A percentile compares a stretch with the other conserved stretches of the same genome.
phyloP scores from a whole-genome alignment of 306 rosid species.

The Lotus japonicus region DNA sequence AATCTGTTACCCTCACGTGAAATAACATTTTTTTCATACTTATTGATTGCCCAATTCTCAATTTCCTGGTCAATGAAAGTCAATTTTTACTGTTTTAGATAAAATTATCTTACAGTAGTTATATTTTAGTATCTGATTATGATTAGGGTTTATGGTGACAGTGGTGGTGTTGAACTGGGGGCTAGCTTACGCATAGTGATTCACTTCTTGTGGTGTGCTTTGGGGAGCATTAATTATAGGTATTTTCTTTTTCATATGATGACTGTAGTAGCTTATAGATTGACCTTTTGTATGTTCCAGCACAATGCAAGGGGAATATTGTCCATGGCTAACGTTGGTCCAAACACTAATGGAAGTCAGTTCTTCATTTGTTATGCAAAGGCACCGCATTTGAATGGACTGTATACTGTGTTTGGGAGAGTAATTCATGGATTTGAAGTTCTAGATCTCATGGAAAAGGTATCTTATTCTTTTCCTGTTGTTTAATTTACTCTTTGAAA shows the following conservation, averaged over 20 bases:
- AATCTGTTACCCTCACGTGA: not conserved
- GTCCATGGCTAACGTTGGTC: conserved; percentile 95
- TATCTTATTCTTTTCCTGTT: conserved; percentile 12
- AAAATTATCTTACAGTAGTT: conserved; percentile 6
- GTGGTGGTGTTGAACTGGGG: no score
- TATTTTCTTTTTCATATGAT: not conserved
- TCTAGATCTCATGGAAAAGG: conserved; percentile 98
- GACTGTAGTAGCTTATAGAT: not conserved
- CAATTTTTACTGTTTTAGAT: not conserved
- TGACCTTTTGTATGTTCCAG: conserved; percentile 37
- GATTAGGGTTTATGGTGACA: not conserved
- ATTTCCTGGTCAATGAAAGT: not conserved
- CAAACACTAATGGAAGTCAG: conserved; percentile 94
- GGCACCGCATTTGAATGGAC: conserved; percentile 87
- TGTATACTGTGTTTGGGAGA: conserved; percentile 79
- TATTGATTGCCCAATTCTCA: not conserved
- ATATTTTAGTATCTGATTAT: not conserved
- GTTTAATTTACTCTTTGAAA: not conserved
- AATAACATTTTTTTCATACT: not conserved
- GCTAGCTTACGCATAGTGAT: no score
- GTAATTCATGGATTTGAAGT: conserved; percentile 98
- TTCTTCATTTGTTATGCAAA: conserved; percentile 77
- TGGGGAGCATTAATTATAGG: no score
- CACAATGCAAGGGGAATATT: conserved; percentile 92
- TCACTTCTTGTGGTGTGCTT: no score